Evolutionary conservation across 148 eudicot species (phyloP).

Genomic region (Chenopodium suecicum): DNA sequence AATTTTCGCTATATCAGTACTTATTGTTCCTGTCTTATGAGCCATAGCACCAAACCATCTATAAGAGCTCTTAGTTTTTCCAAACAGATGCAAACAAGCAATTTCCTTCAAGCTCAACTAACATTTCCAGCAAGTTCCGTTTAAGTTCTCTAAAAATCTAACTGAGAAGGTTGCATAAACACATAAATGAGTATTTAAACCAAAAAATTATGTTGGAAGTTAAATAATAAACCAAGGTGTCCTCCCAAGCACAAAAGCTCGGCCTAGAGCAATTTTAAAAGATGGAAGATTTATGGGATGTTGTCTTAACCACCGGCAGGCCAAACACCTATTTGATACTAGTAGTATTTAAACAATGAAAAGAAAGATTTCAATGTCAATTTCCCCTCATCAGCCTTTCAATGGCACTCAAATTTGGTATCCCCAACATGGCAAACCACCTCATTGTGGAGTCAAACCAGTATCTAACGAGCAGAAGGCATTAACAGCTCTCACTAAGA

Average conservation of each 20-base stretch:
- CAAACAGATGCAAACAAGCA: background rate
- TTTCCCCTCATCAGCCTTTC: background rate
- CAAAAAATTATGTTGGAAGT: too few species aligned
- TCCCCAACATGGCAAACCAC: background rate
- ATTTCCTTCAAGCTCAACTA: background rate
- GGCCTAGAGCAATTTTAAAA: too few species aligned
- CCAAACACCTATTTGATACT: background rate
- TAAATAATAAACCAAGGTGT: background rate
- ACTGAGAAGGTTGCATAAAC: background rate
- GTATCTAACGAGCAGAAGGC: background rate
- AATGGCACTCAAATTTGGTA: background rate
- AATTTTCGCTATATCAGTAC: background rate
- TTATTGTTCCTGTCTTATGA: background rate
- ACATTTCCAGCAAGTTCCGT: background rate
- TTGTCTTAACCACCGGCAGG: background rate
- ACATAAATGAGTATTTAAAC: background rate
- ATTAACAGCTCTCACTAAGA: background rate
- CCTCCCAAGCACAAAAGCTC: background rate
- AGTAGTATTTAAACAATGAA: background rate
- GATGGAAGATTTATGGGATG: background rate
- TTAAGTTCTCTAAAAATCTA: background rate
- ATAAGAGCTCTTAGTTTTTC: background rate
- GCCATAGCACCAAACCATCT: slow-evolving; percentile 1
- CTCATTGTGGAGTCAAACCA: background rate
- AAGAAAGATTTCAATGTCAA: background rate